These are phyloP conservation scores for Ceraceosorus bombacis DNA, from an alignment of 1,284 basidiomycete species.

Conservation along the genomic window DNA sequence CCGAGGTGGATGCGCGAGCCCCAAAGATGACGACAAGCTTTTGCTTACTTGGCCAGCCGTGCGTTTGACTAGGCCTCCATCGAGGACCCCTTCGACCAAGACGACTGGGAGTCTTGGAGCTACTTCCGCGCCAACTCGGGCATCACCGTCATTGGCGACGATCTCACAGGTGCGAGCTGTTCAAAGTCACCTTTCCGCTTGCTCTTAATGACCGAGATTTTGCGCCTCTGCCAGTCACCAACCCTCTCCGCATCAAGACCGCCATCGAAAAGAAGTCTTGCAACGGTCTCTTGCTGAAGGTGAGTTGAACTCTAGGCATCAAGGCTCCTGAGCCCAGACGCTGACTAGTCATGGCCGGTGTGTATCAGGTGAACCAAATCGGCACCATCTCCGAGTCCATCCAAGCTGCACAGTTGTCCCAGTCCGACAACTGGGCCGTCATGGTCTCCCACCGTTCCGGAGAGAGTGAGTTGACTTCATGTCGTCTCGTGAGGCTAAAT, in stretches of 20 bases:
- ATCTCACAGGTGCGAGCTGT: constrained; percentile 60
- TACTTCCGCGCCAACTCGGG: constrained; percentile 62
- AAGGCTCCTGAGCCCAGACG: too few relatives aligned
- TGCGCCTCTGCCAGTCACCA: constrained; percentile 62
- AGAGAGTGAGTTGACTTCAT: constrained; percentile 53
- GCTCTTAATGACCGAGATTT: constrained; percentile 64
- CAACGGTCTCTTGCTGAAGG: constrained; percentile 97
- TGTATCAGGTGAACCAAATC: constrained; percentile 61
- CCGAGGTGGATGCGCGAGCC: neutral
- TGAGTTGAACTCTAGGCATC: constrained; percentile 28
- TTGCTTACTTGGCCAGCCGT: neutral
- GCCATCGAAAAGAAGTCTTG: constrained; percentile 99
- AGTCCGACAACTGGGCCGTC: constrained; percentile 95
- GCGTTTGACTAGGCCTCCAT: constrained; percentile 60
- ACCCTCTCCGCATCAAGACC: constrained; percentile 94
- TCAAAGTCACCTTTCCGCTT: constrained; percentile 80
- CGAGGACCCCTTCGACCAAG: constrained; percentile 99
- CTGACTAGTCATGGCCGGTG: too few relatives aligned
- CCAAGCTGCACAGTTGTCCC: constrained; percentile 89
- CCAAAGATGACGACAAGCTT: neutral
- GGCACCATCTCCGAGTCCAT: constrained; percentile 99
- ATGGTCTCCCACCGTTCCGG: constrained; percentile 99
- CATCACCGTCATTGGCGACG: constrained; percentile 84
- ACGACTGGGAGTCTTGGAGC: constrained; percentile 97
- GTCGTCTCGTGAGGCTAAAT: neutral